These are phyloP conservation scores for Camellia granthamiana DNA, from an alignment of 148 eudicot species.

Conservation along the genomic window DNA sequence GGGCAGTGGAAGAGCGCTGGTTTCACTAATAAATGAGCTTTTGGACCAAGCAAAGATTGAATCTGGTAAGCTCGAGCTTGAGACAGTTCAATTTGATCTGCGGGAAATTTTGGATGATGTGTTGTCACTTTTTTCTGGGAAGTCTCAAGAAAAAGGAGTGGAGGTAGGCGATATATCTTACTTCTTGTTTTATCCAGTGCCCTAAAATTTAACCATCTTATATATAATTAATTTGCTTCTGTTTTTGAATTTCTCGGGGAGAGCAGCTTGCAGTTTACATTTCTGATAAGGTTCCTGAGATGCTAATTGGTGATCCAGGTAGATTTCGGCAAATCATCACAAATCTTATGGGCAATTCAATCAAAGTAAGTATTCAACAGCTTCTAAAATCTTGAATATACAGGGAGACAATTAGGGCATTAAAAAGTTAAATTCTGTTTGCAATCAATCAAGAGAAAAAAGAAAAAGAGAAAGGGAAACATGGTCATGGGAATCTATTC, in stretches of 20 bases:
- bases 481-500: not conserved
- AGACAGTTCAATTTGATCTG: conserved; percentile 75
- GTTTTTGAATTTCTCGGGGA: conserved; percentile 11
- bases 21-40: conserved; percentile 93
- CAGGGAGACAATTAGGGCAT: not conserved
- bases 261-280: conserved; percentile 83
- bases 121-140: conserved; percentile 85
- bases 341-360: conserved; percentile 92
- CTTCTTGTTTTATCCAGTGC: not conserved
- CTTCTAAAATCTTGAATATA: not conserved
- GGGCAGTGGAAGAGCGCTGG: conserved; percentile 92
- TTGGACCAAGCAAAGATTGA: conserved; percentile 98
- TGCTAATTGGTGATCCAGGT: conserved; percentile 91
- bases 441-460: not conserved
- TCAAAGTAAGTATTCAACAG: conserved; percentile 63
- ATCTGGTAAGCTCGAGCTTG: conserved; percentile 91
- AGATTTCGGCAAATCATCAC: conserved; percentile 93
- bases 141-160: conserved; percentile 91
- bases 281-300: conserved; percentile 74
- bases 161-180: conserved; percentile 56
- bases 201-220: not conserved
- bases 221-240: not conserved
- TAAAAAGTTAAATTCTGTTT: not conserved
- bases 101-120: conserved; percentile 87
- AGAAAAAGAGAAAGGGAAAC: not conserved